phyloP scores from a whole-genome alignment of 768 basidiomycete species.

The Tremella mesenterica region DNA sequence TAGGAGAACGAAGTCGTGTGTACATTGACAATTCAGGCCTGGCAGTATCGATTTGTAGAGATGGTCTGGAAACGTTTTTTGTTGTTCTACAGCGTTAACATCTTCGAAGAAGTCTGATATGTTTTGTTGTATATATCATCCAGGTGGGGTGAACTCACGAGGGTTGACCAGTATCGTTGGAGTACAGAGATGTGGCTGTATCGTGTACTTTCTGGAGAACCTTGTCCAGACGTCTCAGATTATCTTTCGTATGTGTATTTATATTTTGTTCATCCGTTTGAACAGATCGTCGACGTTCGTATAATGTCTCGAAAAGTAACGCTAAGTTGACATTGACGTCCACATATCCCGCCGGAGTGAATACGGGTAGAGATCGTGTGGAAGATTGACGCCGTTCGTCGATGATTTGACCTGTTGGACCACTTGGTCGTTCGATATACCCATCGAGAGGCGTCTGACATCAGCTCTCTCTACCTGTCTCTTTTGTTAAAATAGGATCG shows the following conservation, averaged over 20 bases:
- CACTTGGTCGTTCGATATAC: too few relatives aligned
- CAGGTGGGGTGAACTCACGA: too few relatives aligned
- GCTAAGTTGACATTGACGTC: conserved; percentile 12
- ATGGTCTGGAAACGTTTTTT: not conserved
- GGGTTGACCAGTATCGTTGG: too few relatives aligned
- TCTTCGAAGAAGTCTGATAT: too few relatives aligned
- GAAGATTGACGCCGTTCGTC: not conserved
- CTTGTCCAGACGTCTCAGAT: not conserved
- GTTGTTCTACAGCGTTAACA: too few relatives aligned
- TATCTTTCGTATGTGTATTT: not conserved
- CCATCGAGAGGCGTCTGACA: not conserved
- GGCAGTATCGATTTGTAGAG: not conserved
- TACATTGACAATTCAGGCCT: not conserved
- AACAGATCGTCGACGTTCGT: conserved; percentile 2
- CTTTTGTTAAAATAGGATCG: not conserved
- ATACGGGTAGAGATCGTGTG: conserved; percentile 2
- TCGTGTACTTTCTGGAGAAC: not conserved
- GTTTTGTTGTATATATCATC: too few relatives aligned
- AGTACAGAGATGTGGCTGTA: not conserved
- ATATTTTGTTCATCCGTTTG: not conserved
- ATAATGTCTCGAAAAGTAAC: conserved; percentile 8
- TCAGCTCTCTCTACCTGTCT: not conserved
- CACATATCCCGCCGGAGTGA: conserved; percentile 9
- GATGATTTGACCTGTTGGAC: not conserved
- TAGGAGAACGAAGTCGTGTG: not conserved